These are phyloP conservation scores for Ceratocystis alfenasii DNA, from an alignment of 2,329 filamentous ascomycete genomes.

Conservation along the genomic window DNA sequence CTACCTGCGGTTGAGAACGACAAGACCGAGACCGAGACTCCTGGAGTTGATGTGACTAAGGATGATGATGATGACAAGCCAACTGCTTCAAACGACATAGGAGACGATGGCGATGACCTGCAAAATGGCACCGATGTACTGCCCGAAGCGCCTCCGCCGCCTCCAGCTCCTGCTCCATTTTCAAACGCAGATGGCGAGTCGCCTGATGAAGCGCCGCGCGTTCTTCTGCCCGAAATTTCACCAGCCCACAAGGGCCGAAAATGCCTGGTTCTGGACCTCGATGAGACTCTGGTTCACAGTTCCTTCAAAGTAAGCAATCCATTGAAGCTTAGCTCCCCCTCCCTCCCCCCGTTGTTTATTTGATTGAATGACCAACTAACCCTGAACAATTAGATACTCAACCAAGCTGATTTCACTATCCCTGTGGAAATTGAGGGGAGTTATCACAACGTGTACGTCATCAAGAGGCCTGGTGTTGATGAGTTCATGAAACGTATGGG, in stretches of 20 bases:
- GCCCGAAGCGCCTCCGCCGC: slow-evolving; percentile 32
- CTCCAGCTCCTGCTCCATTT: slow-evolving; percentile 26
- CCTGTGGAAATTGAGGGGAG: slow-evolving; percentile 98
- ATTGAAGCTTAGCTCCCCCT: neutral
- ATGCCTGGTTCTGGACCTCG: slow-evolving; percentile 86
- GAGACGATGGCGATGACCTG: slow-evolving; percentile 26
- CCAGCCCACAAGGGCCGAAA: slow-evolving; percentile 77
- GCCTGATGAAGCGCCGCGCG: slow-evolving; percentile 36
- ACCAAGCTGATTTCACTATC: slow-evolving; percentile 97
- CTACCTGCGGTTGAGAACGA: slow-evolving; percentile 29
- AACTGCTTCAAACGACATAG: slow-evolving; percentile 34
- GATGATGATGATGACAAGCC: slow-evolving; percentile 48
- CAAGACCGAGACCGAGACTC: slow-evolving; percentile 30
- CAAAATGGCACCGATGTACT: slow-evolving; percentile 22
- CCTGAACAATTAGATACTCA: slow-evolving; percentile 56
- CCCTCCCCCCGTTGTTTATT: too few species aligned
- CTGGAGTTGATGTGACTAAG: slow-evolving; percentile 57
- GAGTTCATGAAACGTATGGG: slow-evolving; percentile 98
- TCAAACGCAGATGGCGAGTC: slow-evolving; percentile 10
- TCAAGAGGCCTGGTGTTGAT: slow-evolving; percentile 96
- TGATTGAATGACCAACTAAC: slow-evolving; percentile 18
- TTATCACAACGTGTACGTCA: slow-evolving; percentile 98
- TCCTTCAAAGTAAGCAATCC: slow-evolving; percentile 75
- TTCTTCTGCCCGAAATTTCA: slow-evolving; percentile 68
- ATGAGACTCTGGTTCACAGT: slow-evolving; percentile 94